phyloP scores from a whole-genome alignment of 2,329 filamentous ascomycete species.

The Xylariomycetidae sp. region DNA sequence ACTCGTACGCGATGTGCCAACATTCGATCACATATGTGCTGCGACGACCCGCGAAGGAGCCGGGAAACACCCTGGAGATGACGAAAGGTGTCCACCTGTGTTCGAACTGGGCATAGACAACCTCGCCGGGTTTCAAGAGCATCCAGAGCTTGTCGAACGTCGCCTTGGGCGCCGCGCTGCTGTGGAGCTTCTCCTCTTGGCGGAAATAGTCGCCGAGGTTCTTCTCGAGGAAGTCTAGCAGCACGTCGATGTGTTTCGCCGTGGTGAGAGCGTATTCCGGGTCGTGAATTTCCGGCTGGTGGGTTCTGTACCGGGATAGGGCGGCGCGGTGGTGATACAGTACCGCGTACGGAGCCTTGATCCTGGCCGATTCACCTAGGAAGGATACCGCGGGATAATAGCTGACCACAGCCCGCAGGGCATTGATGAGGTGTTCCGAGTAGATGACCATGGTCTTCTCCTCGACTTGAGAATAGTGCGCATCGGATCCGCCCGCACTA shows the following conservation, averaged over 20 bases:
- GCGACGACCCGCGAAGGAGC: constrained; percentile 1
- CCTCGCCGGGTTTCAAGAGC: constrained; percentile 39
- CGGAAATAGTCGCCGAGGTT: constrained; percentile 31
- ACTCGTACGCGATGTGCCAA: constrained; percentile 37
- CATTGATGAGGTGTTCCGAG: constrained; percentile 41
- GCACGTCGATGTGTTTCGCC: constrained; percentile 38
- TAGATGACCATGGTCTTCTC: constrained; percentile 38
- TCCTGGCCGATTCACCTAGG: constrained; percentile 29
- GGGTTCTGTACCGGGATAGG: constrained; percentile 35
- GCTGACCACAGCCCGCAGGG: constrained; percentile 41
- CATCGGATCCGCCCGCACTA: constrained; percentile 16
- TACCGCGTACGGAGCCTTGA: constrained; percentile 43
- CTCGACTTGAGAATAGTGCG: constrained; percentile 24
- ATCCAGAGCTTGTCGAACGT: constrained; percentile 44
- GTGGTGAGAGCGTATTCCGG: constrained; percentile 37
- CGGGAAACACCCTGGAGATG: constrained; percentile 28
- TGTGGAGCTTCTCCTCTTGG: constrained; percentile 37
- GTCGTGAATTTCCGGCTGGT: constrained; percentile 37
- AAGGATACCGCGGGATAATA: constrained; percentile 42
- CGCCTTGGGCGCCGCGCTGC: constrained; percentile 31
- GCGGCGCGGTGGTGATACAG: constrained; percentile 42
- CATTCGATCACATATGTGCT: constrained; percentile 26
- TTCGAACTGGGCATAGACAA: constrained; percentile 38
- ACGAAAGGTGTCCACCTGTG: constrained; percentile 38
- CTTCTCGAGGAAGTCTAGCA: constrained; percentile 39